Evolutionary conservation across 2,329 filamentous ascomycete species (phyloP), one percentile per base, ranked within the genome.

Genomic region (Epichloe typhina): DNA sequence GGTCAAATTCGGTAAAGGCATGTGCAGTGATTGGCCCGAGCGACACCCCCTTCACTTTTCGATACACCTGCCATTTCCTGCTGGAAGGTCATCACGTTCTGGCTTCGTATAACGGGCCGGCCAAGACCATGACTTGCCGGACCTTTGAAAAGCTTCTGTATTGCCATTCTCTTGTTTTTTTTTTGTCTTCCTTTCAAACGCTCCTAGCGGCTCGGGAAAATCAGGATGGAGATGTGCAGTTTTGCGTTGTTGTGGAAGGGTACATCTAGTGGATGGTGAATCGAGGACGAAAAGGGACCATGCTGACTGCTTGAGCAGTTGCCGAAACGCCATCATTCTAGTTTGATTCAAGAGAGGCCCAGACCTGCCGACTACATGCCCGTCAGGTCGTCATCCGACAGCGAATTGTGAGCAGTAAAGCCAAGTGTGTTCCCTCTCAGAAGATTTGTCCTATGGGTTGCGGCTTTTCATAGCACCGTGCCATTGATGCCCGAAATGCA

Each of bases 1-100:
- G 46, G 54, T 50, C 53, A 56, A 57, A 53, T 55, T 56, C 61
- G 62, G 62, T 63, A 57, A 58, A 53, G 39, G 47, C 40, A 55
- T 50, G 56, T 50, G 44, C 45, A 15, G 52, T 61, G 53, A 62
- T 64, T 62, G 60, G 61, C 33, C 38, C 8, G 39, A 33, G 15
- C 15, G 23, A n/a, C 21, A 31, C 44, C 26, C n/a, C 26, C 9
- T 26, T 13, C 36, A 17, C 15, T 9, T 40, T 15, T 26, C 52
- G 19, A 13, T 50, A 11, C 4, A 35, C n/a, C 33, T 26, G 49
- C 39, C 26, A 35, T 21, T 17, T 36, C 19, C 23, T 19, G 40
- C 6, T 7, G 38, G 38, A 19, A 42, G 40, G 17, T 21, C 40
- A 23, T 11, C 19, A 3, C 8, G 40, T 5, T n/a, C 40, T 13